phyloP scores from a whole-genome alignment of 2,329 filamentous ascomycete species.

The Onygenales sp. region DNA sequence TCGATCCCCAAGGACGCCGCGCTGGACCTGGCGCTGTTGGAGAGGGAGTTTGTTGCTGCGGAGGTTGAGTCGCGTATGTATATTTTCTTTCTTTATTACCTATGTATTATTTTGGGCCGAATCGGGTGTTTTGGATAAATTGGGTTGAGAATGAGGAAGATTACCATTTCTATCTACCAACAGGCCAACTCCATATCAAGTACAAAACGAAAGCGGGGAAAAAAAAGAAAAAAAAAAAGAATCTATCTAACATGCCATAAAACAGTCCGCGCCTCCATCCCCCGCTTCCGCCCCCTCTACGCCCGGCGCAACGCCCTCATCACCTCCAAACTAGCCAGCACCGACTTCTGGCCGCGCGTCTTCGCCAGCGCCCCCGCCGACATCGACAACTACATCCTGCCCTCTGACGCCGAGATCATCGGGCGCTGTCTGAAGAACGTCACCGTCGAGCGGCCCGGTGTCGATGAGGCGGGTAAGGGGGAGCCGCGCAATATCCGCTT shows the following conservation, averaged over 20 bases:
- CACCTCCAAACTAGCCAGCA: slow-evolving; percentile 49
- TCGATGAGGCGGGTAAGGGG: slow-evolving; percentile 49
- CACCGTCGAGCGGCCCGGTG: slow-evolving; percentile 70
- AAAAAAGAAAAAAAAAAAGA: slow-evolving; percentile 1
- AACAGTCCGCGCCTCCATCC: slow-evolving; percentile 63
- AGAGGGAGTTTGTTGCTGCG: slow-evolving; percentile 73
- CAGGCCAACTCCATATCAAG: neutral
- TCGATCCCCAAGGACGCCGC: slow-evolving; percentile 37
- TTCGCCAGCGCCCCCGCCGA: slow-evolving; percentile 78
- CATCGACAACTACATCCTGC: slow-evolving; percentile 80
- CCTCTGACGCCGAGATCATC: slow-evolving; percentile 62
- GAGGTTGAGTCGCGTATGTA: slow-evolving; percentile 73
- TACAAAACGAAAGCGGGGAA: slow-evolving; percentile 11
- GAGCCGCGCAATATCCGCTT: slow-evolving; percentile 74
- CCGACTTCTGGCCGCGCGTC: slow-evolving; percentile 91
- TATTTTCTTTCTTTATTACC: neutral
- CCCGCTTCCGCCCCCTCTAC: slow-evolving; percentile 62
- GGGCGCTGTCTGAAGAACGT: slow-evolving; percentile 58
- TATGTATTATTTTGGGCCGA: neutral
- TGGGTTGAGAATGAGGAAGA: neutral
- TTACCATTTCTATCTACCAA: neutral
- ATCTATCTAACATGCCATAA: slow-evolving; percentile 3
- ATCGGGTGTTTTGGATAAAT: neutral
- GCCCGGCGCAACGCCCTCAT: slow-evolving; percentile 63
- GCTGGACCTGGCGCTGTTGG: slow-evolving; percentile 61